Evolutionary conservation across 2,329 filamentous ascomycete species (phyloP).

Genomic region (Hirsutella minnesotensis): DNA sequence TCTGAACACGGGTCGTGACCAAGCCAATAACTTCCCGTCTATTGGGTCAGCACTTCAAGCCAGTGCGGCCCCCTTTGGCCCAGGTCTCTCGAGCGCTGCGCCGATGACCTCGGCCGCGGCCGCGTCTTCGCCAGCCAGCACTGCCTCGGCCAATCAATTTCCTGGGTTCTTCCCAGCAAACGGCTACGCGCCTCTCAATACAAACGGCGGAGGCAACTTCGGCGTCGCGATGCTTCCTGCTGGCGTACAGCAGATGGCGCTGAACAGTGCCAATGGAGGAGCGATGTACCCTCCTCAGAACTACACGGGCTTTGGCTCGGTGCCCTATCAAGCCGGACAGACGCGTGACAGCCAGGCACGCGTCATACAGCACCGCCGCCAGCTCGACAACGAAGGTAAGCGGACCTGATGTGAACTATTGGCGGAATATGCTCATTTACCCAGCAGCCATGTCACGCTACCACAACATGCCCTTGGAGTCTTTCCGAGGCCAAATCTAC

Average conservation of each 20-base stretch:
- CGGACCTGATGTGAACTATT: neutral
- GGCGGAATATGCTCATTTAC: constrained; percentile 15
- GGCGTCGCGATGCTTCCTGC: constrained; percentile 45
- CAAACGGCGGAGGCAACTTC: constrained; percentile 9
- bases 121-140: constrained; percentile 12
- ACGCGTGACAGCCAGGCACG: constrained; percentile 65
- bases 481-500: constrained; percentile 74
- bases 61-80: constrained; percentile 68
- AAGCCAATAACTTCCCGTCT: constrained; percentile 39
- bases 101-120: constrained; percentile 13
- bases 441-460: constrained; percentile 60
- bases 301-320: constrained; percentile 43
- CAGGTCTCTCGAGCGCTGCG: constrained; percentile 27
- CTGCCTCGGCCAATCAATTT: constrained; percentile 15
- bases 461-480: constrained; percentile 70
- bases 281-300: constrained; percentile 43
- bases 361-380: constrained; percentile 63
- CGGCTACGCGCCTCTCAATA: constrained; percentile 16
- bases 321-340: constrained; percentile 38
- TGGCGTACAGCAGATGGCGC: constrained; percentile 54
- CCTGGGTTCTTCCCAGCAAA: constrained; percentile 20
- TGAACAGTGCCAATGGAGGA: constrained; percentile 31
- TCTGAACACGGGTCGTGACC: constrained; percentile 28
- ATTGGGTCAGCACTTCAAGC: constrained; percentile 67
- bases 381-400: constrained; percentile 59